Evolutionary conservation across 768 basidiomycete genomes (phyloP), one percentile per base, ranked within the genome.

Genomic region (Tubosaeta sp.): DNA sequence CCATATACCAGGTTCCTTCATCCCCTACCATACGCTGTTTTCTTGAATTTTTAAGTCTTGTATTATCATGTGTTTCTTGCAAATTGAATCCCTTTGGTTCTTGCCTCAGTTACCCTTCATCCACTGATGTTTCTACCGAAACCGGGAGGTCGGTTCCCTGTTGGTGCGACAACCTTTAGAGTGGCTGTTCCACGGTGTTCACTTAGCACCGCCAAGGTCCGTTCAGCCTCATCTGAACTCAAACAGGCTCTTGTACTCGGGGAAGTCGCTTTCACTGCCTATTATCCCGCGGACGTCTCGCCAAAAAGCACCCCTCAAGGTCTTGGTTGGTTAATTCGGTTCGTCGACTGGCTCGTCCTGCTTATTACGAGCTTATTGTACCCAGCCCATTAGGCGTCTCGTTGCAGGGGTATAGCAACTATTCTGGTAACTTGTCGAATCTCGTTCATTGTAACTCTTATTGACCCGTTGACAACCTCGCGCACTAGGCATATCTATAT

Each of bases 191-290:
- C 65, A 29, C 69, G 70, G 16, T 66, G 64, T 35, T 39, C 65
- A 8, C 61, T 82, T 43, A 77, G 83, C 29, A 62, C 60, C 48
- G 67, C 71, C 27, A 78, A 70, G 58, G 66, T 76, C 41, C 69
- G 59, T 42, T 48, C 32, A 7, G 60, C 49, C 32, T 65, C 52
- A 44, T 57, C 54, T 44, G 64, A 48, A 22, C 48, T 45, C 54
- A 65, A 69, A 18, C 71, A 73, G 19, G 82, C 80, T 0, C 66
- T 88, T 27, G 58, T 69, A 29, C 71, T 87, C 7, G 77, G 83
- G 34, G 82, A 87, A 63, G 75, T 85, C 27, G 76, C 76, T 0
- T 87, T 84, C 58, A 84, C 79, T 25, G 77, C 74, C 1, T 87
- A 77, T 61, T 87, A 87, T 60, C 86, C 86, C 25, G 76, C 82